Base-by-base conservation (phyloP, 352 stramenopile genomes). In the Phytophthora pini region DNA sequence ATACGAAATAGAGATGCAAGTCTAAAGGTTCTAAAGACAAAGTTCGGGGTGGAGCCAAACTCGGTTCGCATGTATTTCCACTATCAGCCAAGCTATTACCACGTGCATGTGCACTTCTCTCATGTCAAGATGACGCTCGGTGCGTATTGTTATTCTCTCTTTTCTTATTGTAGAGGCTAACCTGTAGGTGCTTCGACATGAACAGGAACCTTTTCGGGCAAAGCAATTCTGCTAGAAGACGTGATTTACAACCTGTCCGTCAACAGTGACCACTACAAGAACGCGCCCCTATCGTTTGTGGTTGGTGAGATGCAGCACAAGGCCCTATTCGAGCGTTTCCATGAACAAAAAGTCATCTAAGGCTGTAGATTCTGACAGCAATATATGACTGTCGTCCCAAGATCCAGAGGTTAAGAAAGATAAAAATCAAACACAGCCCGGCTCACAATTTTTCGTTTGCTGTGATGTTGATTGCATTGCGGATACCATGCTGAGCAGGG, bases 1-100 rank as follows among this genome's bases (percentile, higher is more conserved):
- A 26, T 26, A 4, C 24, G 24, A 39, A 27, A 34, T 27, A 94
- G 86, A 29, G 84, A 94, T 50, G 72, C 70, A 27, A 84, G 84
- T 53, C 53, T 93, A 38, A 41, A 74, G 4, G 68, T 77, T 39
- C 57, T 96, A 12, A 57, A 59, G 9, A 15, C 63, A 38, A 84
- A 90, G 52, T 94, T 91, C 46, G 74, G 75, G 15, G 68, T 89
- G 2, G 46, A 65, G 0, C 50, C 57, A 22, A 92, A 72, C 55
- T 80, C 75, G 9, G 51, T 96, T 20, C 86, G 88, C 51, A 74
- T 92, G 67, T 96, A 94, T 61, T 80, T 96, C 56, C 88, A 96
- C 73, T 96, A 96, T 47, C 88, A 94, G 74, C 88, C 88, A 26
- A 92, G 86, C 45, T 96, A 96, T 61, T 96, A 96, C 55, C 88